Percentiles rank a stretch among this genome's conserved stretches.
Evolutionary conservation across 495 filamentous ascomycete species (phyloP).

Genomic region (Tetracladium setigerum): DNA sequence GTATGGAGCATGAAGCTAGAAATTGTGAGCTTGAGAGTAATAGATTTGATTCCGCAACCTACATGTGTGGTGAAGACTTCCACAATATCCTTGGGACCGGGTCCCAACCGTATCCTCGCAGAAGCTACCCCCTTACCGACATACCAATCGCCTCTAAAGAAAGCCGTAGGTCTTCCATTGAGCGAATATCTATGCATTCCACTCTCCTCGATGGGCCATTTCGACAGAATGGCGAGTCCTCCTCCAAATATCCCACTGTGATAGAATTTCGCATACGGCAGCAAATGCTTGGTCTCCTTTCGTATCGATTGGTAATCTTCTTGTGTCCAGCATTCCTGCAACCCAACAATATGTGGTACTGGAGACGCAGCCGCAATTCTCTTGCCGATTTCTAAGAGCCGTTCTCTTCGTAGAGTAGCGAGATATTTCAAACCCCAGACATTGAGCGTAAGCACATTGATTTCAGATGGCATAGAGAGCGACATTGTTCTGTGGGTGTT

Average conservation of each 20-base stretch:
- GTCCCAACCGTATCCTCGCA: slow-evolving; percentile 69
- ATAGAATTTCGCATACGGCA: slow-evolving; percentile 97
- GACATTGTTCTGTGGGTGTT: background rate
- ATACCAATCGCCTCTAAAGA: slow-evolving; percentile 90
- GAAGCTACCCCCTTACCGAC: slow-evolving; percentile 93
- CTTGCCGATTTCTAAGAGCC: slow-evolving; percentile 75
- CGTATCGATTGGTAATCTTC: slow-evolving; percentile 83
- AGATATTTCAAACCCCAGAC: slow-evolving; percentile 95
- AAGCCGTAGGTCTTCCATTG: slow-evolving; percentile 87
- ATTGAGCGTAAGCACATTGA: slow-evolving; percentile 81
- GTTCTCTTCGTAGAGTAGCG: slow-evolving; percentile 68
- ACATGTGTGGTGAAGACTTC: slow-evolving; percentile 94
- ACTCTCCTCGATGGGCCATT: slow-evolving; percentile 94
- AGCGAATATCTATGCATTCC: slow-evolving; percentile 81
- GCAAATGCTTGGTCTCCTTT: slow-evolving; percentile 58
- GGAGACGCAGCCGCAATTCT: slow-evolving; percentile 60
- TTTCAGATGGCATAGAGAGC: slow-evolving; percentile 36
- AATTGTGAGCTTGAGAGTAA: slow-evolving; percentile 2
- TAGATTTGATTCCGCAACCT: slow-evolving; percentile 7
- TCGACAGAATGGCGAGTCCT: slow-evolving; percentile 80
- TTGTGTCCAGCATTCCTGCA: slow-evolving; percentile 95
- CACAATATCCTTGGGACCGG: slow-evolving; percentile 54
- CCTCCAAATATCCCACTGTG: slow-evolving; percentile 81
- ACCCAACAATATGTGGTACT: slow-evolving; percentile 74
- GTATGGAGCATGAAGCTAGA: slow-evolving; percentile 79